phyloP scores from a whole-genome alignment of 805 yeast genomes.

The Wickerhamomyces canadensis region DNA sequence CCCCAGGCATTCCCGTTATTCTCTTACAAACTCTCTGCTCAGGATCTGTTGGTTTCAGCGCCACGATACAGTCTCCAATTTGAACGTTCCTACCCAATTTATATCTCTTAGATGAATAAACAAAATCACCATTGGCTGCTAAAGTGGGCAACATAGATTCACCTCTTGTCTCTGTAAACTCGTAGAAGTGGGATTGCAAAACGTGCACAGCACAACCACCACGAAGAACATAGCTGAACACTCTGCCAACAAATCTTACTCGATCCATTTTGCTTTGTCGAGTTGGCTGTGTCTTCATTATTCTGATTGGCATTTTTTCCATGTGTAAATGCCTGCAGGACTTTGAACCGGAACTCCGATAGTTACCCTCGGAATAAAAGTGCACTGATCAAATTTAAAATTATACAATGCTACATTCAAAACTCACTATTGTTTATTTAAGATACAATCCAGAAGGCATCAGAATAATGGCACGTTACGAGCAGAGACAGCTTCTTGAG shows the following conservation, averaged over 20 bases:
- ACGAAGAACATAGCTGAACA: constrained; percentile 28
- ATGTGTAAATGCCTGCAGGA: no score
- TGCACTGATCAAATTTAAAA: not conserved
- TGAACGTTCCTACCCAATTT: constrained; percentile 58
- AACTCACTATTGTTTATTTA: no score
- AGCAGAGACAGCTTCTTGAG: constrained; percentile 69
- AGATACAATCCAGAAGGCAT: no score
- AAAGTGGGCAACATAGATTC: constrained; percentile 95
- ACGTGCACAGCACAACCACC: constrained; percentile 66
- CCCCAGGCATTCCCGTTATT: constrained; percentile 96
- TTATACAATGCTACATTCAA: constrained; percentile 4
- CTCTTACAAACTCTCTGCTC: constrained; percentile 84
- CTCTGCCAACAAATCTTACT: constrained; percentile 17
- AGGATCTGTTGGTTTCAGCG: constrained; percentile 86
- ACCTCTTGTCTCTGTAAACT: constrained; percentile 79
- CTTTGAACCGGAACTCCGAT: not conserved
- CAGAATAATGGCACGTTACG: constrained; percentile 53
- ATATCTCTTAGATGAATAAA: constrained; percentile 63
- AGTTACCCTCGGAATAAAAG: not conserved
- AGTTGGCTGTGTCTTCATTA: not conserved
- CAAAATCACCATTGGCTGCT: constrained; percentile 68
- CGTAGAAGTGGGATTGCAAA: constrained; percentile 59
- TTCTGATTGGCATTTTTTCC: not conserved
- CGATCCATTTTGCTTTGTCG: constrained; percentile 15
- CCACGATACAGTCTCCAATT: constrained; percentile 86